Percentiles rank a stretch among this genome's conserved stretches.
Conservation (phyloP, 2,329 filamentous ascomycete genomes). For the Tolypocladium paradoxum region DNA sequence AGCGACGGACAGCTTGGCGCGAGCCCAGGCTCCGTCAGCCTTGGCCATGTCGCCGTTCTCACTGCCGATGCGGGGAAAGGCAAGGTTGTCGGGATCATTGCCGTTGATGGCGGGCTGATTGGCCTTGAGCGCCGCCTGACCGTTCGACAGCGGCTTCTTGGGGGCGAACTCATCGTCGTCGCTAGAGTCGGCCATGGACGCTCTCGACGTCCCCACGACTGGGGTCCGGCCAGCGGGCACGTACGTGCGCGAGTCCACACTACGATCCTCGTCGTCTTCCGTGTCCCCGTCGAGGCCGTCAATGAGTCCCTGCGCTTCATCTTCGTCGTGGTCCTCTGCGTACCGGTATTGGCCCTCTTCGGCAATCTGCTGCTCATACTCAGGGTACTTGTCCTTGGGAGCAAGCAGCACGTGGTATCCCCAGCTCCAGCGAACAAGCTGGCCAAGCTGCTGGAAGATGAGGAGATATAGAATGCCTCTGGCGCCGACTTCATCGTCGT, state of each 20-base stretch:
- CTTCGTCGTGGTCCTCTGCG: constrained; percentile 28
- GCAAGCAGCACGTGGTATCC: constrained; percentile 92
- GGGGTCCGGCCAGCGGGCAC: constrained; percentile 47
- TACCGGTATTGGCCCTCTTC: constrained; percentile 52
- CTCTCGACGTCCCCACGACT: constrained; percentile 35
- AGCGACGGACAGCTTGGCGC: constrained; percentile 21
- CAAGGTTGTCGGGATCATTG: constrained; percentile 43
- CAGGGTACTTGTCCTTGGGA: constrained; percentile 61
- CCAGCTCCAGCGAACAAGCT: constrained; percentile 95
- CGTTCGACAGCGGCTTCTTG: constrained; percentile 19
- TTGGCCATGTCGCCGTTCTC: constrained; percentile 24
- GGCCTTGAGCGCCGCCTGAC: constrained; percentile 12
- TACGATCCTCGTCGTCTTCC: constrained; percentile 25
- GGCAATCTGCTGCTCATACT: constrained; percentile 44
- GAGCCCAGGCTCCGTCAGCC: constrained; percentile 25
- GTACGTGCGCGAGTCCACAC: constrained; percentile 35
- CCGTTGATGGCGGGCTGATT: constrained; percentile 19
- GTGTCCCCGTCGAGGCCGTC: constrained; percentile 23
- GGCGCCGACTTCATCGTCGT: constrained; percentile 87
- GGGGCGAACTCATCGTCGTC: constrained; percentile 26
- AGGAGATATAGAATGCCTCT: constrained; percentile 90
- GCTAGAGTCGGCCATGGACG: constrained; percentile 38
- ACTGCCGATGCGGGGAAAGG: constrained; percentile 47
- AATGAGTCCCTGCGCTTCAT: constrained; percentile 35
- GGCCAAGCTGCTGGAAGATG: constrained; percentile 95